Evolutionary conservation across 495 filamentous ascomycete genomes (phyloP).

Genomic region (Staphylotrichum tortipilum): DNA sequence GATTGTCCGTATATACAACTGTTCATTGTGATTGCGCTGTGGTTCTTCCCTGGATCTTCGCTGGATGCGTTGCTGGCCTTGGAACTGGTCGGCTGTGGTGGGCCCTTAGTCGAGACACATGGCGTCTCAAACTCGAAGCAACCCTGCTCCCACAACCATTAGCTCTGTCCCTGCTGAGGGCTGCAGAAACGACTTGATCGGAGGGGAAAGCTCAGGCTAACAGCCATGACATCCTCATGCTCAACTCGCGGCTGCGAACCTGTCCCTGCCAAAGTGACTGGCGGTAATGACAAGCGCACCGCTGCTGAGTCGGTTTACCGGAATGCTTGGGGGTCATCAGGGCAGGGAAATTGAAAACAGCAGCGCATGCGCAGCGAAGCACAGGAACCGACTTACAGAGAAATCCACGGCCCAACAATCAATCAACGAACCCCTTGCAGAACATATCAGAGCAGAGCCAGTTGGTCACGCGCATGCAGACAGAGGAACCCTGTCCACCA

Average conservation of each 20-base stretch:
- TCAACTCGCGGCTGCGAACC: constrained; percentile 22
- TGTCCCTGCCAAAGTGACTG: background rate
- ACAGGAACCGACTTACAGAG: constrained; percentile 1
- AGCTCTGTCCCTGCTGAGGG: constrained; percentile 3
- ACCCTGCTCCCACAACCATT: constrained; percentile 6
- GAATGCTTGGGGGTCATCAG: constrained; percentile 27
- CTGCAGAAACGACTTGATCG: background rate
- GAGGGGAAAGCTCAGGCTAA: constrained; percentile 14
- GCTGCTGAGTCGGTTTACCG: constrained; percentile 33
- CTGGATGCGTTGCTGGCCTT: too few relatives aligned
- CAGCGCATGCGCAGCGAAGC: background rate
- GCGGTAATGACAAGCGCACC: constrained; percentile 8
- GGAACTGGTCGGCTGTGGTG: too few relatives aligned
- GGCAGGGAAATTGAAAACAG: too few relatives aligned
- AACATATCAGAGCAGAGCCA: too few relatives aligned
- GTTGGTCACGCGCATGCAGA: background rate
- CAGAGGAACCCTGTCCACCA: background rate
- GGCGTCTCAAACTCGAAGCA: too few relatives aligned
- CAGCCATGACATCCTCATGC: constrained; percentile 21
- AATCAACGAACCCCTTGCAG: background rate
- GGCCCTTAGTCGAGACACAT: too few relatives aligned
- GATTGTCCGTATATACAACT: too few relatives aligned
- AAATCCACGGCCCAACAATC: background rate
- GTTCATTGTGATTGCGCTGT: too few relatives aligned
- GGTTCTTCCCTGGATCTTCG: too few relatives aligned